Percentiles rank a stretch among this genome's conserved stretches.
phyloP scores from a whole-genome alignment of 2,329 filamentous ascomycete species.

The Orbilia ellipsospora region DNA sequence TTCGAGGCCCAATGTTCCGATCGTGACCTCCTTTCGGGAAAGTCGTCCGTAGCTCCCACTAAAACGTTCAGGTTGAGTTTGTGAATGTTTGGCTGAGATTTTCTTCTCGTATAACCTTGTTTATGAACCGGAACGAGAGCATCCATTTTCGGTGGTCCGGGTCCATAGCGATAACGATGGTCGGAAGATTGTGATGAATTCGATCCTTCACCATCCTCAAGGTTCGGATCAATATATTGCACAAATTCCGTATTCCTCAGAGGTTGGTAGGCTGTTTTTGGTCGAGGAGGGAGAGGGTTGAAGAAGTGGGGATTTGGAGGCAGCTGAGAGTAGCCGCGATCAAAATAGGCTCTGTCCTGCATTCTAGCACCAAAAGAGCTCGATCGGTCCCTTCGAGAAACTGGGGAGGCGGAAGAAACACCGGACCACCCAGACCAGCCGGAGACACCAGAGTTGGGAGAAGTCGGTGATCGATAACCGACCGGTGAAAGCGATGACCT shows the following conservation, averaged over 20 bases:
- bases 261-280: conserved; percentile 53
- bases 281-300: conserved; percentile 43
- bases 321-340: conserved; percentile 37
- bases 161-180: conserved; percentile 50
- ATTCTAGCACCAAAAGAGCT: conserved; percentile 42
- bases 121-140: conserved; percentile 50
- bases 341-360: conserved; percentile 39
- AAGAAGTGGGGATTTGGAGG: conserved; percentile 53
- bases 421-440: conserved; percentile 54
- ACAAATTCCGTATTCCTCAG: conserved; percentile 53
- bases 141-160: conserved; percentile 3
- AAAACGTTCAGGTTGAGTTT: conserved; percentile 54
- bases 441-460: conserved; percentile 52
- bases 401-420: conserved; percentile 48
- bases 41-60: conserved; percentile 28
- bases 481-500: conserved; percentile 42
- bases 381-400: conserved; percentile 43
- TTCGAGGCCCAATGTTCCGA: conserved; percentile 52
- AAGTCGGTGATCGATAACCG: conserved; percentile 52
- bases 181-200: conserved; percentile 53
- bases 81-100: conserved; percentile 52
- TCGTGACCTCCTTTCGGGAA: conserved; percentile 25
- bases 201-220: conserved; percentile 49
- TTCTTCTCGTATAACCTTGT: conserved; percentile 34
- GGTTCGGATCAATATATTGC: conserved; percentile 50